These are phyloP conservation scores for Albifimbria verrucaria DNA, from an alignment of 2,329 filamentous ascomycete species.

Conservation along the genomic window DNA sequence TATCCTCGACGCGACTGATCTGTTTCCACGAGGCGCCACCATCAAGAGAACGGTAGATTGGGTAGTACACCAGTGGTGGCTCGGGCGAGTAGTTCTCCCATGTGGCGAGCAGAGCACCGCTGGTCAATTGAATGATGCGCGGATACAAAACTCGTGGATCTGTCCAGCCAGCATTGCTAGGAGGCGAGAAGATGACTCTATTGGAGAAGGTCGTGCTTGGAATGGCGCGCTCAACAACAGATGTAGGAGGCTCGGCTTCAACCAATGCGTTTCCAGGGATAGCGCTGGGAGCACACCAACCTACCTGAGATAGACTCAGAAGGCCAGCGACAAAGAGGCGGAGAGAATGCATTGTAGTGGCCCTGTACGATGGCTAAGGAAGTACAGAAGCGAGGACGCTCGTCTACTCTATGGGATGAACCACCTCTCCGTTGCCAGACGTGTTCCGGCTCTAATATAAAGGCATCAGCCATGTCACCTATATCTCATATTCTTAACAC, in stretches of 20 bases:
- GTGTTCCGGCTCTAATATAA: no score
- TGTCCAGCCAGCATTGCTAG: slow-evolving; percentile 34
- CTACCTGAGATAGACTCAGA: background rate
- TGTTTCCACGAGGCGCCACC: slow-evolving; percentile 59
- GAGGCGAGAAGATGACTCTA: slow-evolving; percentile 38
- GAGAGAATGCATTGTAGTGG: background rate
- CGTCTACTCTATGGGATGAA: no score
- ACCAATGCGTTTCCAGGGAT: background rate
- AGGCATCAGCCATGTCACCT: no score
- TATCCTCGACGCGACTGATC: slow-evolving; percentile 60
- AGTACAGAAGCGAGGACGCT: no score
- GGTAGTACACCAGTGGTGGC: slow-evolving; percentile 53
- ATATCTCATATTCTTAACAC: no score
- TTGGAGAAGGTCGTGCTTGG: background rate
- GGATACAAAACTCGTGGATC: slow-evolving; percentile 41
- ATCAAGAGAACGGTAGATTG: slow-evolving; percentile 51
- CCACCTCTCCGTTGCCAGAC: no score
- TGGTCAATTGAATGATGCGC: slow-evolving; percentile 39
- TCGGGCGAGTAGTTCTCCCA: slow-evolving; percentile 58
- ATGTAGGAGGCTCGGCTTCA: background rate
- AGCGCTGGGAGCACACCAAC: background rate
- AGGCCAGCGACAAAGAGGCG: background rate
- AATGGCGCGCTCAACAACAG: background rate
- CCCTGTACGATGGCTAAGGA: no score
- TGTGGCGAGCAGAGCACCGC: slow-evolving; percentile 47